These are phyloP conservation scores for Phytophthora hybrid DNA, from an alignment of 352 stramenopile genomes.

Conservation along the genomic window DNA sequence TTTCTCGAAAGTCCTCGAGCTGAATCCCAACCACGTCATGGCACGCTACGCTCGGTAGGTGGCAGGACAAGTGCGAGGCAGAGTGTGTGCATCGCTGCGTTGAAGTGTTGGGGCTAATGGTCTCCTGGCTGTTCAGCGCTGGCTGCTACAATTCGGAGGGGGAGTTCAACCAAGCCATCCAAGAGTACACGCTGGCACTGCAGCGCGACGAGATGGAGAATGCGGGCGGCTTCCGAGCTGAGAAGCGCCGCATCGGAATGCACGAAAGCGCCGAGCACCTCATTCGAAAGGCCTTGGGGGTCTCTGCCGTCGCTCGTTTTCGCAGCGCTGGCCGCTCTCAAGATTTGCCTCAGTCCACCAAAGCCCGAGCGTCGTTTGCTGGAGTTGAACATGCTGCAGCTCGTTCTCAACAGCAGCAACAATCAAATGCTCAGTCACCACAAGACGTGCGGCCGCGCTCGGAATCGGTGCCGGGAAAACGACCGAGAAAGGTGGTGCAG, in stretches of 20 bases:
- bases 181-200: slow-evolving; percentile 79
- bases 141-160: slow-evolving; percentile 80
- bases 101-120: background rate
- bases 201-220: slow-evolving; percentile 71
- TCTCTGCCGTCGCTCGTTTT: slow-evolving; percentile 10
- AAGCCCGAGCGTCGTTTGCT: background rate
- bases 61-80: too few relatives aligned
- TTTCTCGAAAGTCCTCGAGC: slow-evolving; percentile 68
- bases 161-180: slow-evolving; percentile 74
- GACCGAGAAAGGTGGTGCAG: slow-evolving; percentile 50
- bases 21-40: slow-evolving; percentile 84
- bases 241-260: slow-evolving; percentile 34
- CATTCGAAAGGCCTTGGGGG: slow-evolving; percentile 32
- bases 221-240: slow-evolving; percentile 31
- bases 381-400: background rate
- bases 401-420: slow-evolving; percentile 1
- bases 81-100: background rate
- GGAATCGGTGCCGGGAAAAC: slow-evolving; percentile 17
- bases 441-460: background rate
- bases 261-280: slow-evolving; percentile 35
- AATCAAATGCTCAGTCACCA: background rate
- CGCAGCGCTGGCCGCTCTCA: slow-evolving; percentile 2
- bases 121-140: slow-evolving; percentile 37
- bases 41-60: slow-evolving; percentile 67
- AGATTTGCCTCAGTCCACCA: background rate